phyloP scores from a whole-genome alignment of 2,329 filamentous ascomycete species.

The Colletotrichum tanaceti region DNA sequence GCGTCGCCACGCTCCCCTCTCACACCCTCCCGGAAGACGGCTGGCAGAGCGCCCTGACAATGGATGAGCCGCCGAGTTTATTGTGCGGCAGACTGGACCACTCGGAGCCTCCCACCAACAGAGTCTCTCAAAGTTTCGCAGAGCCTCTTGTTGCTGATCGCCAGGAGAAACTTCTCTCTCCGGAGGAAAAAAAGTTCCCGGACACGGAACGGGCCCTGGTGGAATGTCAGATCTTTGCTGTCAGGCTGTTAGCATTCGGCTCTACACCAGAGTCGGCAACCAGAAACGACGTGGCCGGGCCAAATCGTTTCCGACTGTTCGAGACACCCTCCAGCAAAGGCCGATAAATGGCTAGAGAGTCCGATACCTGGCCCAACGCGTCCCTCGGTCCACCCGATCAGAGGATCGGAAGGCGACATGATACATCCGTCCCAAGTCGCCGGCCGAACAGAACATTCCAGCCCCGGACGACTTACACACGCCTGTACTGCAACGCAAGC shows the following conservation, averaged over 20 bases:
- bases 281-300: constrained; percentile 10
- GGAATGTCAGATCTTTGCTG: constrained; percentile 17
- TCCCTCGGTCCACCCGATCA: constrained; percentile 12
- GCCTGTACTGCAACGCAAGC: constrained; percentile 1
- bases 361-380: constrained; percentile 24
- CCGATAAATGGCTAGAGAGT: constrained; percentile 15
- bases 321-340: background rate
- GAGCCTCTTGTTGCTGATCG: constrained; percentile 37
- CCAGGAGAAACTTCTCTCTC: constrained; percentile 14
- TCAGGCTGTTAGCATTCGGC: background rate
- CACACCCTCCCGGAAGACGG: constrained; percentile 14
- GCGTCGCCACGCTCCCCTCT: constrained; percentile 15
- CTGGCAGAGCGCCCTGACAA: constrained; percentile 17
- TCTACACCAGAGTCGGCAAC: background rate
- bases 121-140: constrained; percentile 18
- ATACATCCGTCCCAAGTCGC: constrained; percentile 32
- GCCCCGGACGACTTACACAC: constrained; percentile 10
- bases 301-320: constrained; percentile 26
- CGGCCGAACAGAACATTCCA: constrained; percentile 32
- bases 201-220: constrained; percentile 24
- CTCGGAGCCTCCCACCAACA: constrained; percentile 1
- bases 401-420: constrained; percentile 35
- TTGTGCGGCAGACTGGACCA: constrained; percentile 19
- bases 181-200: constrained; percentile 1
- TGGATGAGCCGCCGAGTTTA: constrained; percentile 3